phyloP scores from a whole-genome alignment of 805 yeast species.

The Candida manassasensis region DNA sequence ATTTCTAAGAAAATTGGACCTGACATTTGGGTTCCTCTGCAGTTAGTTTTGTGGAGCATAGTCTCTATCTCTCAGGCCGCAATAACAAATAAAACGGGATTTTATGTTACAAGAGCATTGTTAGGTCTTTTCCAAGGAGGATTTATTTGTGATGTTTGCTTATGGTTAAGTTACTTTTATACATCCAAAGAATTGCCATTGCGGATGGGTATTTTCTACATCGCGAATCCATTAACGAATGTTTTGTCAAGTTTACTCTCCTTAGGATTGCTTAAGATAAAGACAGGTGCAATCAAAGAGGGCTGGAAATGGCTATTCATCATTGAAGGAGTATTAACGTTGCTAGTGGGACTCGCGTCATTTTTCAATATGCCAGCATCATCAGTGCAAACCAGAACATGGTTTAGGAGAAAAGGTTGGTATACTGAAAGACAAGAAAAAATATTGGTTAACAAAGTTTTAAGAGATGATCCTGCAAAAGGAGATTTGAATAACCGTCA shows the following conservation, averaged over 20 bases:
- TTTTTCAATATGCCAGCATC: slow-evolving; percentile 50
- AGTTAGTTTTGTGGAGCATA: slow-evolving; percentile 52
- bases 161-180: slow-evolving; percentile 66
- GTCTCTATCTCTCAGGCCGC: slow-evolving; percentile 51
- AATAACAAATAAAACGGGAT: slow-evolving; percentile 37
- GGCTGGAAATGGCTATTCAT: slow-evolving; percentile 67
- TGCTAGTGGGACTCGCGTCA: slow-evolving; percentile 43
- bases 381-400: slow-evolving; percentile 45
- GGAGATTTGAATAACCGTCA: slow-evolving; percentile 64
- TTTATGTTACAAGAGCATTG: slow-evolving; percentile 45
- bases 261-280: slow-evolving; percentile 49
- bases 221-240: slow-evolving; percentile 45
- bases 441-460: slow-evolving; percentile 52
- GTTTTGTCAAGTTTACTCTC: slow-evolving; percentile 28
- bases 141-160: slow-evolving; percentile 57
- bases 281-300: slow-evolving; percentile 38
- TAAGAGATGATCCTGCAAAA: slow-evolving; percentile 58
- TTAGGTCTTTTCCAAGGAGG: slow-evolving; percentile 65
- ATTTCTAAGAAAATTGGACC: slow-evolving; percentile 62
- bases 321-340: slow-evolving; percentile 55
- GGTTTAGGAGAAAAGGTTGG: slow-evolving; percentile 45
- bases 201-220: slow-evolving; percentile 56
- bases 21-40: slow-evolving; percentile 58
- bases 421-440: slow-evolving; percentile 49
- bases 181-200: slow-evolving; percentile 53